phyloP scores from a whole-genome alignment of 805 yeast genomes.

The Candida easanensis region DNA sequence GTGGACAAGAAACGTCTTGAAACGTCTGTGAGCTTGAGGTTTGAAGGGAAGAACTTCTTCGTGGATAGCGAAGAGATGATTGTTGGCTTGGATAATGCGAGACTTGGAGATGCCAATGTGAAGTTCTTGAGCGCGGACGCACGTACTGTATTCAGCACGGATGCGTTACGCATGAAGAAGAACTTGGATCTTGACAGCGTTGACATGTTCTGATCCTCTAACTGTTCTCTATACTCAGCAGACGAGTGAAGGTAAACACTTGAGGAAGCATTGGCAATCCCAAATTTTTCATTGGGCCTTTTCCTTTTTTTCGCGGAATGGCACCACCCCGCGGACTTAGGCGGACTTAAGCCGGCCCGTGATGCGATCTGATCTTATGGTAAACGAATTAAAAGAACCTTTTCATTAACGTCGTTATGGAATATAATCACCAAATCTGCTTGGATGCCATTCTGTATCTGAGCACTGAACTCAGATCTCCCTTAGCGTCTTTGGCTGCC shows the following conservation, averaged over 20 bases:
- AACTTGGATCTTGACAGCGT: constrained; percentile 49
- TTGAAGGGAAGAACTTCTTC: constrained; percentile 4
- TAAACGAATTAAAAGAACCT: neutral
- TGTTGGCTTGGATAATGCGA: constrained; percentile 6
- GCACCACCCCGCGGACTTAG: constrained; percentile 1
- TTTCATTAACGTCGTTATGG: too few species aligned
- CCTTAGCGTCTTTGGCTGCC: constrained; percentile 25
- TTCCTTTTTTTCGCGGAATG: neutral
- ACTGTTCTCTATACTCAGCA: too few species aligned
- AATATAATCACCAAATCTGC: constrained; percentile 45
- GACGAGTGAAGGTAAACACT: neutral
- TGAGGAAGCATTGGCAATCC: constrained; percentile 6
- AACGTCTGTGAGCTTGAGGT: neutral
- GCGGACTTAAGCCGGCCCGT: neutral
- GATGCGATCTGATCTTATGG: neutral
- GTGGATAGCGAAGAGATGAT: constrained; percentile 6
- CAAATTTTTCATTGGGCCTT: constrained; percentile 18
- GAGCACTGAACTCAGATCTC: constrained; percentile 48
- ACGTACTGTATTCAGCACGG: constrained; percentile 37
- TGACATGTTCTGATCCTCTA: too few species aligned
- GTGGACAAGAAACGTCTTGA: constrained; percentile 16
- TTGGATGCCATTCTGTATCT: constrained; percentile 77
- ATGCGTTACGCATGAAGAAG: constrained; percentile 54
- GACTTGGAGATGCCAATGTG: constrained; percentile 10
- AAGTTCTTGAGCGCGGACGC: constrained; percentile 21